Conservation (phyloP, 1,139 yeast species). For the Blastobotrys capitulatus region DNA sequence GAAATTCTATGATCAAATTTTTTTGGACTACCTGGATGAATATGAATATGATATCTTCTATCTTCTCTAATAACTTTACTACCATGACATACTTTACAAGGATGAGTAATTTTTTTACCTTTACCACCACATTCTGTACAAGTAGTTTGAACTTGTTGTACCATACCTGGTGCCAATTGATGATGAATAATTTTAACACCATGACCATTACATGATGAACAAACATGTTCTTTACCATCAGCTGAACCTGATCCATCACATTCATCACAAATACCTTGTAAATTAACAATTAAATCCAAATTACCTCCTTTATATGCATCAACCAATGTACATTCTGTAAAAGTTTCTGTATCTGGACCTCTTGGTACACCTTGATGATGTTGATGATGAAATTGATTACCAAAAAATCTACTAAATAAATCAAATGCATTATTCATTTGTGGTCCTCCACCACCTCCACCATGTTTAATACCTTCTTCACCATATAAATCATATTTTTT, state of each 20-base stretch:
- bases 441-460: conserved; percentile 38
- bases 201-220: conserved; percentile 66
- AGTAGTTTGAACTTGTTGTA: conserved; percentile 71
- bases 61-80: conserved; percentile 51
- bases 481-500: conserved; percentile 74
- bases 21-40: conserved; percentile 68
- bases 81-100: conserved; percentile 70
- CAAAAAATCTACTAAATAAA: conserved; percentile 66
- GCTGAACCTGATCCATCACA: conserved; percentile 85
- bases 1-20: conserved; percentile 52
- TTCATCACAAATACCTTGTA: conserved; percentile 67
- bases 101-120: conserved; percentile 59
- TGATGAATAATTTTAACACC: conserved; percentile 65
- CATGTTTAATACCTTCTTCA: conserved; percentile 60
- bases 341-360: conserved; percentile 62
- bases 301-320: conserved; percentile 69
- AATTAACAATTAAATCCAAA: conserved; percentile 54
- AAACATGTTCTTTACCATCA: conserved; percentile 62
- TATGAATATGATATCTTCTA: conserved; percentile 55
- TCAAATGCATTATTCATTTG: conserved; percentile 55
- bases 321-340: conserved; percentile 49
- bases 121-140: conserved; percentile 80
- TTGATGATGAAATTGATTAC: conserved; percentile 11
- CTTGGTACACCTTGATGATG: conserved; percentile 40
- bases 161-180: conserved; percentile 86